Evolutionary conservation across 139 green algal species (phyloP).

Genomic region (Chlamydomonas sp.): DNA sequence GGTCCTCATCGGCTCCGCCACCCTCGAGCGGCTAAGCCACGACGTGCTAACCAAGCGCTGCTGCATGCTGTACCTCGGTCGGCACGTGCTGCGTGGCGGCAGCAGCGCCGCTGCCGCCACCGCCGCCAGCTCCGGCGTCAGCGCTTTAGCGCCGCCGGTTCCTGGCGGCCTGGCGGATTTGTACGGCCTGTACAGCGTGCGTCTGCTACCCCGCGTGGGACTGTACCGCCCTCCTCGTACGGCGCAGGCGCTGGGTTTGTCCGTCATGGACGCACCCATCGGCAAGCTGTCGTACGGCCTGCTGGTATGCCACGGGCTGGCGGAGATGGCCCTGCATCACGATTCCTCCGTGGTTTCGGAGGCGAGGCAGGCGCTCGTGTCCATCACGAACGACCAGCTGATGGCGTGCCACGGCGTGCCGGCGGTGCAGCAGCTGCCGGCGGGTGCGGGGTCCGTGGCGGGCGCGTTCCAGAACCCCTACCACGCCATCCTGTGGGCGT

Average conservation of each 20-base stretch:
- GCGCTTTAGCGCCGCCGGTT: background rate
- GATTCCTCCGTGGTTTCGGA: background rate
- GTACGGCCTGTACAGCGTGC: conserved; percentile 3
- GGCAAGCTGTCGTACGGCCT: conserved; percentile 14
- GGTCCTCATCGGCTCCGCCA: conserved; percentile 5
- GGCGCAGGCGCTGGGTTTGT: background rate
- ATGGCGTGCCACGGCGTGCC: conserved; percentile 2
- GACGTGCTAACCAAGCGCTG: conserved; percentile 8
- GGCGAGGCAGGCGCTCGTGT: background rate
- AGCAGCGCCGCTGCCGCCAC: background rate
- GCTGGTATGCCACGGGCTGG: background rate
- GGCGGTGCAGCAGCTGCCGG: background rate
- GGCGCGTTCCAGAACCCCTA: conserved; percentile 32
- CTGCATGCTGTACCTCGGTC: conserved; percentile 14
- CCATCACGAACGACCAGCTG: conserved; percentile 15
- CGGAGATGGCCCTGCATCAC: background rate
- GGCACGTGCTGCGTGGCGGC: conserved; percentile 22
- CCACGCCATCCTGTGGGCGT: conserved; percentile 29
- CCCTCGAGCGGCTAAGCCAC: background rate
- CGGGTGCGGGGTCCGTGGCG: background rate
- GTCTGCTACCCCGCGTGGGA: conserved; percentile 11
- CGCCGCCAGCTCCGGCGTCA: background rate
- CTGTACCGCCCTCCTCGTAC: conserved; percentile 10
- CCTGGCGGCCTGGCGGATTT: background rate
- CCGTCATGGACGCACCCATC: conserved; percentile 10